Base-by-base conservation (phyloP, 2,329 filamentous ascomycete species). In the Blumeriella jaapii region DNA sequence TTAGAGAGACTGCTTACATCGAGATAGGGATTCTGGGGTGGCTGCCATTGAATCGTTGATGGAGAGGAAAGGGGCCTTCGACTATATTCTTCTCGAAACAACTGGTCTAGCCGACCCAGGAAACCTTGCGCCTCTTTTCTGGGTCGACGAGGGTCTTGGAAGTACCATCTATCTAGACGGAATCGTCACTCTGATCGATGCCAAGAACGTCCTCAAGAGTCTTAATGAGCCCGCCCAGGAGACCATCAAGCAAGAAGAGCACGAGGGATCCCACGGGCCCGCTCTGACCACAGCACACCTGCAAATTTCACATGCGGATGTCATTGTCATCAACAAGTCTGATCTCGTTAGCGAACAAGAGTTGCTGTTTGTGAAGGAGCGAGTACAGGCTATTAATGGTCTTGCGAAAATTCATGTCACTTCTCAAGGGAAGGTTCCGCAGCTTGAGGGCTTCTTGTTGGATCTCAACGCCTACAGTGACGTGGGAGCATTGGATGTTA, bases 81-180 rank as follows among this genome's bases (percentile, higher is more conserved):
- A 98, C 62, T 98, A 96, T 61, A 96, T 98, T 46, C 71, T 98
- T 2, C 75, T 98, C 1, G 91, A 98, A 59, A 98, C 91, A 0
- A 96, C 91, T 0, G 91, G 91, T 0, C 69, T 98, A 5, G 91
- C 91, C 4, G 89, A 98, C 54, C 91, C 91, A 0, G 91, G 91
- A 1, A 96, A 96, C 52, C 76, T 98, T 33, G 91, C 91, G 0
- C 91, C 91, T 1, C 63, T 96, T 10, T 98, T 98, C 62, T 98
- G 91, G 91, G 79, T 98, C 16, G 91, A 98, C 51, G 89, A 96
- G 47, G 91, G 87, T 0, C 70, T 98, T 2, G 89, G 86, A 6
- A 94, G 87, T 58, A 87, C 81, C 23, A 95, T 98, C 51, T 98
- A 93, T 58, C 73, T 98, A 0, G 91, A 98, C 54, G 91, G 91